These are phyloP conservation scores for Isatis lusitanica DNA, from an alignment of 441 rosid genomes.

Conservation along the genomic window DNA sequence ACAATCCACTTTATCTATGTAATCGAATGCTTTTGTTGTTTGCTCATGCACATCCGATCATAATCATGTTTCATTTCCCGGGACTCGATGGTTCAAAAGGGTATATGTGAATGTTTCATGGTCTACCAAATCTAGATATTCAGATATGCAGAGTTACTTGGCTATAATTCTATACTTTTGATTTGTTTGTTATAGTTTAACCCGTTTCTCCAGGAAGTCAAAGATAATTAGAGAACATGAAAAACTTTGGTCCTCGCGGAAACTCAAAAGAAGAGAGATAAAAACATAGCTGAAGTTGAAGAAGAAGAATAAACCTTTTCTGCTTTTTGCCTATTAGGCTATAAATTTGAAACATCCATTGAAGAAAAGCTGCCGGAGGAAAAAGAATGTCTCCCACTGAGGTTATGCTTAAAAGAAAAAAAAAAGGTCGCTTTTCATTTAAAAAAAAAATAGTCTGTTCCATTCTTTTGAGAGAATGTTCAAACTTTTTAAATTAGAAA, in stretches of 20 bases:
- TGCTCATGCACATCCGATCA: slow-evolving; percentile 4
- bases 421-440: not conserved
- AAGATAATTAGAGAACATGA: not conserved
- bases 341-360: slow-evolving; percentile 5
- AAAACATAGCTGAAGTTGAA: slow-evolving; percentile 10
- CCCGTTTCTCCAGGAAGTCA: not conserved
- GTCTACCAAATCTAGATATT: not conserved
- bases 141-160: not conserved
- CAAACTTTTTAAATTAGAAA: slow-evolving; percentile 20
- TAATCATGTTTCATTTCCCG: not conserved
- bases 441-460: not conserved
- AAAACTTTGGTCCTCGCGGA: not conserved
- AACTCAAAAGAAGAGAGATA: not conserved
- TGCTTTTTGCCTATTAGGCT: slow-evolving; percentile 21
- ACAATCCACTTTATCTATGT: slow-evolving; percentile 1
- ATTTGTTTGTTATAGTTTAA: not conserved
- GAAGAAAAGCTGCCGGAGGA: slow-evolving; percentile 32
- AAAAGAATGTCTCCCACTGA: slow-evolving; percentile 40
- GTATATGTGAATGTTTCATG: not conserved
- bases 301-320: not conserved
- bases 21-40: slow-evolving; percentile 10
- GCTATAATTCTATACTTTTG: not conserved
- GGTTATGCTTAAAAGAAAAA: slow-evolving; percentile 15
- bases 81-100: not conserved
- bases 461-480: slow-evolving; percentile 28